Evolutionary conservation across 2,329 filamentous ascomycete species (phyloP).

Genomic region (Diaporthe vexans): DNA sequence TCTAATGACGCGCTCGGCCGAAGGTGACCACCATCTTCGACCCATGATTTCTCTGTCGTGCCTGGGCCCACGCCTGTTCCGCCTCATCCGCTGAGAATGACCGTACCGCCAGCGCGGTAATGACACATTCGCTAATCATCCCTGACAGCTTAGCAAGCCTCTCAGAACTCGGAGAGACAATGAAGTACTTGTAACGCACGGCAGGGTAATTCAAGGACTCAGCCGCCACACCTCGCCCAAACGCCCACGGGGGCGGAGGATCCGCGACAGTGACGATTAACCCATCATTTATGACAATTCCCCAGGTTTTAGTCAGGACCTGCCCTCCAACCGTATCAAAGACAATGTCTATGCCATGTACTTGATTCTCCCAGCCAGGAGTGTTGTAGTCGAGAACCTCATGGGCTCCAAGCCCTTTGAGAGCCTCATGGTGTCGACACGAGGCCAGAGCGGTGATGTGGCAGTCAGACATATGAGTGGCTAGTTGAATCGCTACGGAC

Average conservation of each 20-base stretch:
- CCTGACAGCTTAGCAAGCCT: constrained; percentile 9
- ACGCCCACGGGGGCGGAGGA: constrained; percentile 16
- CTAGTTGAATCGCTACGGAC: background rate
- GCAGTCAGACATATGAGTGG: background rate
- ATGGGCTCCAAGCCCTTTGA: background rate
- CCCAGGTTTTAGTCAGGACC: background rate
- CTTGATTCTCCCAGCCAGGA: background rate
- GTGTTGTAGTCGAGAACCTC: background rate
- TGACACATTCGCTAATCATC: background rate
- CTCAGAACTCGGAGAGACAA: background rate
- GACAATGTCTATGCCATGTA: background rate
- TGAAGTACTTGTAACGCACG: constrained; percentile 9
- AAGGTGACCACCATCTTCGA: background rate
- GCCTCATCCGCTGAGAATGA: background rate
- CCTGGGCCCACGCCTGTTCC: constrained; percentile 7
- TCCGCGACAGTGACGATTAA: background rate
- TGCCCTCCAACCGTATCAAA: constrained; percentile 15
- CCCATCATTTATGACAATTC: background rate
- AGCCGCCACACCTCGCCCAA: background rate
- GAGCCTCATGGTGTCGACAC: background rate
- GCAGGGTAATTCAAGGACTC: background rate
- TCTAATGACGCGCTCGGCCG: background rate
- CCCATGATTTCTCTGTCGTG: background rate
- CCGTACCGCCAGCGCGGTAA: background rate
- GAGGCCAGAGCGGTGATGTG: constrained; percentile 7